Base-by-base conservation (phyloP, 2,329 filamentous ascomycete species). In the Beauveria australis region DNA sequence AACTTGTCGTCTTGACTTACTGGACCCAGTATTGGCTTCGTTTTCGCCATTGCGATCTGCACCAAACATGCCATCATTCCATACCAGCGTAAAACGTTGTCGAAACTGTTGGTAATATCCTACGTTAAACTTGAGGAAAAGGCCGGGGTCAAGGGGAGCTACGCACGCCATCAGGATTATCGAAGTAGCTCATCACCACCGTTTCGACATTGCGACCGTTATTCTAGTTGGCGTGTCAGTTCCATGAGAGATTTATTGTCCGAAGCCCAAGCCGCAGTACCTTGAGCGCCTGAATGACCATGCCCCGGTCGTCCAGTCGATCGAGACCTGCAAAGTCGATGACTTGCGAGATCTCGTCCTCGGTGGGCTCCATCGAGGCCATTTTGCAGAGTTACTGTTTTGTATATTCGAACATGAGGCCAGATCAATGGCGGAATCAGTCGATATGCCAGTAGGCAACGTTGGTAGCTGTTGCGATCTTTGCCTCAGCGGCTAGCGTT, bases 11-110 rank as follows among this genome's bases (percentile, higher is more conserved):
- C 5, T 30, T 26, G 60, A 64, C 77, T 65, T 67, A 82, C 80
- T 76, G 63, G 79, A 78, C 47, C 76, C 76, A 44, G 76, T 54
- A 28, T 71, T 73, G 47, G 78, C 76, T 16, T 66, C 56, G 2
- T 64, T 65, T n/a, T 70, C 71, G 40, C 81, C 81, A 55, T 86
- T 81, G 58, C 82, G 76, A 64, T 80, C 80, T 44, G 77, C 77
- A 5, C 70, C 70, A 63, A 85, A 87, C 48, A 77, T 74, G 33
- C 69, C 72, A 58, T 87, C 83, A 62, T 85, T 78, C 82, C 83
- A 87, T 30, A 63, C 28, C n/a, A 63, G 61, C 28, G 71, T 71
- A 64, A 84, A 83, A 68, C 80, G 76, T 57, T 71, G 69, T 48
- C 71, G 74, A 62, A 81, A 81, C 78, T 80, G 62, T 30, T 44